Base-by-base conservation (phyloP, 225 moss, liverwort and hornwort species). In the Climacium dendroides region DNA sequence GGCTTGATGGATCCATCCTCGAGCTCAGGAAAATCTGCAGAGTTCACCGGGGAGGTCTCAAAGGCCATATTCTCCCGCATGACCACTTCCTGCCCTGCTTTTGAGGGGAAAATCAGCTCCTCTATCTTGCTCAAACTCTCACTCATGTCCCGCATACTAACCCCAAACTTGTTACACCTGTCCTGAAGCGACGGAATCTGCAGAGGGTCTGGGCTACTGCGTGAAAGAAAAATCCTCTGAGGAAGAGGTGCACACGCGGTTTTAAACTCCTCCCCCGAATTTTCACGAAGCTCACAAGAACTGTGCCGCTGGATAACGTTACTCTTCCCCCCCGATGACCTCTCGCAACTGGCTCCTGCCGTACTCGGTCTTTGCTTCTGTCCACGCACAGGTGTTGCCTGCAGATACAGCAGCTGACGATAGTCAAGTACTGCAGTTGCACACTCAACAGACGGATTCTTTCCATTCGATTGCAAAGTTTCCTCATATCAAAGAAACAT, bases 21-120 rank as follows among this genome's bases (percentile, higher is more conserved):
- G 17, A 86, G 79, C 61, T 89, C 87, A 47, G 79, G 88, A 82
- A 78, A 79, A 47, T 79, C 30, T 74, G 82, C 84, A 71, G 87
- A 70, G 29, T 89, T 85, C 8, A 81, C 74, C 12, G 90, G 89
- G 16, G 91, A 90, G 41, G 85, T 87, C 81, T 91, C 94, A 67
- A 89, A 94, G 50, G 80, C 94, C 92, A 92, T 91, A 55, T 94
- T 94, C 48, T 91, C 89, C 64, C 92, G 92, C 94, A 94, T 94
- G 41, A 92, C 80, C 28, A 94, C 87, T 86, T 89, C 86, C 60
- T 88, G 84, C 39, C 88, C 90, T 53, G 60, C 50, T 75, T 85
- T 85, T 23, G 89, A 85, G 39, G 94, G 92, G 47, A 89, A 92
- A 71, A 91, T 92, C 37, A 94, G 88, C 20, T 91, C 91, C 47